Evolutionary conservation across 306 rosid species (phyloP), one percentile per base, ranked within the genome.

Genomic region (Alnus glutinosa): DNA sequence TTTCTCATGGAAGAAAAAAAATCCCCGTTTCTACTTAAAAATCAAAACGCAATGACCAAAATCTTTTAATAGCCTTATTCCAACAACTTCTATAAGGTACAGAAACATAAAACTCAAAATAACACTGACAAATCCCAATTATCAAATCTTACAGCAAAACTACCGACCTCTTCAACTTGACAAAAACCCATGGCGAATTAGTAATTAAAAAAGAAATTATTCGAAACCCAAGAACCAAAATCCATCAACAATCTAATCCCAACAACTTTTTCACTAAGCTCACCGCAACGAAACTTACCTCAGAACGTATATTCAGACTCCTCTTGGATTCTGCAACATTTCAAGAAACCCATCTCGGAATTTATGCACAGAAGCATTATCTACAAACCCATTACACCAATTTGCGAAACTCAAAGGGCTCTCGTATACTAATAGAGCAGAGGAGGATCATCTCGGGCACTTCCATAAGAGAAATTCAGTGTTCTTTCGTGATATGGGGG

Each of bases 321-420:
- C 59, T 69, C 70, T 42, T n/a, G 59, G 72, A 75, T 71, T 47
- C 71, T 13, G 77, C 74, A 46, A 81, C 75, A 48, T 64, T 49
- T 9, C 49, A 48, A 28, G 37, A 79, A 86, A 82, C 61, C 85
- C 54, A 88, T 61, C 75, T 75, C 62, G 16, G 82, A 81, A 80
- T 75, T 51, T n/a, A 62, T 16, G 71, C 52, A 62, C 28, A 3
- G 37, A 51, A 84, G 52, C 81, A 79, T 75, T 66, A 39, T 69
- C 78, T 64, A 75, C 64, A 30, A 75, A 64, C 81, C 88, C 88
- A 82, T 46, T 73, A 59, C 32, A 44, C 47, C 54, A 47, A 83
- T 80, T 77, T 80, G 70, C 42, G 75, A 78, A 80, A 77, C 72
- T 83, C 48, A 19, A 54, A 63, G 80, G 16, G 16, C 68, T 42